Evolutionary conservation across 2,329 filamentous ascomycete species (phyloP), one percentile per base, ranked within the genome.

Genomic region (Pseudogymnoascus sp.): DNA sequence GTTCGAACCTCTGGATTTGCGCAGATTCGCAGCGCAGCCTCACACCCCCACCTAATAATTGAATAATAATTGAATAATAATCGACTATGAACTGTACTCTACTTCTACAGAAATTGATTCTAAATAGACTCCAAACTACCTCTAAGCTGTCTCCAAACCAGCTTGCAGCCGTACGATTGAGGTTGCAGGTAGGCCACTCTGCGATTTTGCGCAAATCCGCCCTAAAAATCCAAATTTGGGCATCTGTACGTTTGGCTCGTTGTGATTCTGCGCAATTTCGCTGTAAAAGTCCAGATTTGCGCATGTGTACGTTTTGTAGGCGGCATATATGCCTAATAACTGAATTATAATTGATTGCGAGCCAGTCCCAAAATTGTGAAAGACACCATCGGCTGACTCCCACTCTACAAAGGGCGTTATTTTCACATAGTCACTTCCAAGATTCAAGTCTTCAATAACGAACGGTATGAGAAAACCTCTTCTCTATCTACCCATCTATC

Each of bases 401-500:
- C 22, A 4, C 22, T 25, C 5, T 25, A 25, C 3, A 25, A 25
- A 25, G 22, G 22, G 22, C 3, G 22, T 25, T 25, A 5, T 30
- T 28, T 16, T 30, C 20, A 20, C 41, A 28, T 8, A 7, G 16
- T 20, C n/a, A 32, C 22, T 18, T 18, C n/a, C n/a, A 9, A 16
- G 25, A 1, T 12, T n/a, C n/a, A 30, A 32, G n/a, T 12, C 47
- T 14, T 54, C 5, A 30, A 28, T 2, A 20, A 32, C 2, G n/a
- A 20, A 20, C 4, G 16, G 28, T 4, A 32, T 32, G 32, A 11
- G 28, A 28, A 54, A 54, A 54, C 2, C 18, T 32, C 2, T 20
- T 54, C 47, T 54, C 47, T 54, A 54, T 54, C 25, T 54, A 32
- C 43, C 28, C 30, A 54, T 54, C 43, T 32, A 54, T 54, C 16